Percentiles rank a stretch among this genome's conserved stretches.
Evolutionary conservation across 164 flowering plant genomes (phyloP).

Genomic region (Liquidambar formosana): DNA sequence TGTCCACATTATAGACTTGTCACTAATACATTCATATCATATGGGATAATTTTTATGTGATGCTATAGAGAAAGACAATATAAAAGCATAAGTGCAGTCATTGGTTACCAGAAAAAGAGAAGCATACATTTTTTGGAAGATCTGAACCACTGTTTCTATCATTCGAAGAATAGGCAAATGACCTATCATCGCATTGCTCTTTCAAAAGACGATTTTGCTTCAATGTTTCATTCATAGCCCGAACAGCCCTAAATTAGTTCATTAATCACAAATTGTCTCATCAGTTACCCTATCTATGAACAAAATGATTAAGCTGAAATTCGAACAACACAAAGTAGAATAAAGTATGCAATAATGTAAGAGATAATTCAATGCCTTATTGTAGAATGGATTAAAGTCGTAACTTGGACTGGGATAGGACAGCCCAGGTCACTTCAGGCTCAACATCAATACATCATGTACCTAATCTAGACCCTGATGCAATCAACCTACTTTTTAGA

Average conservation of each 20-base stretch:
- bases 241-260: slow-evolving; percentile 70
- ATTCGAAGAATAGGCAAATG: slow-evolving; percentile 39
- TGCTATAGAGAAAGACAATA: neutral
- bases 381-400: too few species aligned
- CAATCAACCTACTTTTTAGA: too few species aligned
- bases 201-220: slow-evolving; percentile 78
- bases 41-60: neutral
- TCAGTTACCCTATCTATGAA: neutral
- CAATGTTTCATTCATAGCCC: slow-evolving; percentile 92
- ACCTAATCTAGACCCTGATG: too few species aligned
- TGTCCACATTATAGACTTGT: neutral
- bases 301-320: neutral
- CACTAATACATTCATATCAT: neutral
- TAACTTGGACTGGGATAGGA: too few species aligned
- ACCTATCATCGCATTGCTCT: slow-evolving; percentile 53
- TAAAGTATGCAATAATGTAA: neutral
- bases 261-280: neutral
- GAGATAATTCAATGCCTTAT: neutral
- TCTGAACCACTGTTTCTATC: slow-evolving; percentile 35
- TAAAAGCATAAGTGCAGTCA: neutral
- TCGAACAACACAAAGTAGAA: neutral
- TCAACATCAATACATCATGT: too few species aligned
- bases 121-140: slow-evolving; percentile 56
- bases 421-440: too few species aligned
- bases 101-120: slow-evolving; percentile 2